Conservation (phyloP, 225 moss, liverwort and hornwort genomes). For the Marchantia polymorpha region DNA sequence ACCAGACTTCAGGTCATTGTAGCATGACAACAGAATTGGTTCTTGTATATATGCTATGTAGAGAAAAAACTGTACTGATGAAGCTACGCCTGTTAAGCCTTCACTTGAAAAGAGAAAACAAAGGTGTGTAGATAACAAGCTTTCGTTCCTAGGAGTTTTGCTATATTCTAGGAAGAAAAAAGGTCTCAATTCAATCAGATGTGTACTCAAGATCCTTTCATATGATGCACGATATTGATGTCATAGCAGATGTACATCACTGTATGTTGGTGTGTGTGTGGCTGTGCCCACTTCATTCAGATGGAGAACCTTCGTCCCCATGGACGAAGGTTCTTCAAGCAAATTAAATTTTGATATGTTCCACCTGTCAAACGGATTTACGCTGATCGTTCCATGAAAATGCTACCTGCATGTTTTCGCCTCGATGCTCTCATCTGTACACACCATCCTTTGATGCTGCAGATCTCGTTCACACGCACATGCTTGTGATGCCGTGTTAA, state of each 20-base stretch:
- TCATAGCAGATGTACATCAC: background rate
- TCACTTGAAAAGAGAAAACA: background rate
- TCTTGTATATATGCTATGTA: conserved; percentile 8
- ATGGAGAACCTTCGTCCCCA: background rate
- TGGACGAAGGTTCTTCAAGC: background rate
- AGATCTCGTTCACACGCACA: no score
- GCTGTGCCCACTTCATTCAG: background rate
- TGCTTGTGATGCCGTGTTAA: no score
- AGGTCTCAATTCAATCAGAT: background rate
- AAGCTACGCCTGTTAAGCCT: background rate
- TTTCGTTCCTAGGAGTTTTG: background rate
- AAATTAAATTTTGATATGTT: conserved; percentile 1
- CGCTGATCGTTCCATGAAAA: background rate
- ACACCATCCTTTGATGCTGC: no score
- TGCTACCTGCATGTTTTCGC: no score
- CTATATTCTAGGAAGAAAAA: background rate
- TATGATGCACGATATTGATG: background rate
- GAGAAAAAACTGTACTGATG: background rate
- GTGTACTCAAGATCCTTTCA: background rate
- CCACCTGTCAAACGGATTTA: background rate
- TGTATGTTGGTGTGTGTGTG: background rate
- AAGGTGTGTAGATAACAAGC: conserved; percentile 11
- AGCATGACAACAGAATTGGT: background rate
- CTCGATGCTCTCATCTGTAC: no score
- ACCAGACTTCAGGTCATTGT: conserved; percentile 13